Percentiles rank a stretch among this genome's conserved stretches.
phyloP scores from a whole-genome alignment of 768 basidiomycete species.

The Termitomyces sp. region DNA sequence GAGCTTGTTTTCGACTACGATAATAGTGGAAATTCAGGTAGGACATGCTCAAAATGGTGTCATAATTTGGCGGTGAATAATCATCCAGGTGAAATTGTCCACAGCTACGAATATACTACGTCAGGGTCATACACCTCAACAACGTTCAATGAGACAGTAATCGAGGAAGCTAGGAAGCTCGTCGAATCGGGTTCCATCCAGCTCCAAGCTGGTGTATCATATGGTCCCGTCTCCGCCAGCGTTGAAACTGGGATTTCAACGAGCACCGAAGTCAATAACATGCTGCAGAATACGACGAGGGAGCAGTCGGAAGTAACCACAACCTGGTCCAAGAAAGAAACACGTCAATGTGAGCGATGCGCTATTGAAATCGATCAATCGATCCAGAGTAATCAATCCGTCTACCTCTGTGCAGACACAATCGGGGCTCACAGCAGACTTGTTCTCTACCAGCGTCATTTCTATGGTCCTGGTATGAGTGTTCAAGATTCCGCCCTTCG shows the following conservation, averaged over 20 bases:
- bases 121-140: background rate
- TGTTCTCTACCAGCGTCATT: background rate
- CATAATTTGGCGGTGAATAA: background rate
- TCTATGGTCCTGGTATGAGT: background rate
- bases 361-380: too few relatives aligned
- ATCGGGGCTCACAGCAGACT: background rate
- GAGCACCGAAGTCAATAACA: background rate
- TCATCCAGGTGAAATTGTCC: background rate
- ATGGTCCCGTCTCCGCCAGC: conserved; percentile 3
- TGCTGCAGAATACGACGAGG: background rate
- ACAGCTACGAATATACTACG: background rate
- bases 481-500: background rate
- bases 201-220: background rate
- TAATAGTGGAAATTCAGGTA: background rate
- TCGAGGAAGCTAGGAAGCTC: background rate
- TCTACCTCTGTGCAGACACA: background rate
- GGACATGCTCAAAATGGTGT: background rate
- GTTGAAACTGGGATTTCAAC: background rate
- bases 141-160: background rate
- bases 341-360: background rate
- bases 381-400: background rate
- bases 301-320: background rate
- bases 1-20: conserved; percentile 2
- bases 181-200: background rate
- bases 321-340: background rate